Conservation (phyloP, 495 filamentous ascomycete genomes). For the Wilcoxina mikolae region DNA sequence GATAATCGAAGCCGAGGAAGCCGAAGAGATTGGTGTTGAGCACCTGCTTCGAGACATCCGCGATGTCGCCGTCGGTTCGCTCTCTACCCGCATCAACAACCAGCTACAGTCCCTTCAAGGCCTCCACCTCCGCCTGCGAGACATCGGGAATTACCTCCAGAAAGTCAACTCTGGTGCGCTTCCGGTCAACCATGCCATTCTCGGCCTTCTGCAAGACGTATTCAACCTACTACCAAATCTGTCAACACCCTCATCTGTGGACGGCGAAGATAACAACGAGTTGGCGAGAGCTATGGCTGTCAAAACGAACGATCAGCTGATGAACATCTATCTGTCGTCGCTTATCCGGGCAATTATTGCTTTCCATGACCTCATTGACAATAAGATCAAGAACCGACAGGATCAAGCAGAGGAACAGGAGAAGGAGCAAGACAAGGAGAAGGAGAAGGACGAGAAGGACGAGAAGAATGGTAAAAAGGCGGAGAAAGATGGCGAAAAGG, state of each 20-base stretch:
- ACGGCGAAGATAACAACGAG: conserved; percentile 53
- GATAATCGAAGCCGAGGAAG: conserved; percentile 96
- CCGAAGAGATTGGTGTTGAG: conserved; percentile 97
- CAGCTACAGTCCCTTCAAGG: conserved; percentile 96
- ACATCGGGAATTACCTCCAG: conserved; percentile 88
- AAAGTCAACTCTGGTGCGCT: conserved; percentile 86
- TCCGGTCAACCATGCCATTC: conserved; percentile 91
- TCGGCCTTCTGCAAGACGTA: conserved; percentile 94
- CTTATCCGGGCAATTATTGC: conserved; percentile 95
- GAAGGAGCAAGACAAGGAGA: conserved; percentile 46
- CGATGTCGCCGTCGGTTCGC: conserved; percentile 95
- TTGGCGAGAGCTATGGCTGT: conserved; percentile 88
- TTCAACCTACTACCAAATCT: conserved; percentile 98
- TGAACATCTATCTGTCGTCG: conserved; percentile 92
- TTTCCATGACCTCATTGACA: conserved; percentile 98
- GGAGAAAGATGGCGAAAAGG: conserved; percentile 52
- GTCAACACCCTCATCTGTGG: conserved; percentile 55
- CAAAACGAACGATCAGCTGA: conserved; percentile 98
- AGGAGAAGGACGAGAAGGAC: conserved; percentile 39
- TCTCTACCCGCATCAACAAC: conserved; percentile 92
- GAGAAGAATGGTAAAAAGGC: conserved; percentile 30
- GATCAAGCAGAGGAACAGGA: conserved; percentile 84
- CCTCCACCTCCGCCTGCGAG: conserved; percentile 82
- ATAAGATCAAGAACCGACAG: conserved; percentile 98
- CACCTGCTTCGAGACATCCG: conserved; percentile 95